Percentiles rank a stretch among this genome's conserved stretches.
phyloP scores from a whole-genome alignment of 208 protist genomes.

The Wallacemonas sp. region DNA sequence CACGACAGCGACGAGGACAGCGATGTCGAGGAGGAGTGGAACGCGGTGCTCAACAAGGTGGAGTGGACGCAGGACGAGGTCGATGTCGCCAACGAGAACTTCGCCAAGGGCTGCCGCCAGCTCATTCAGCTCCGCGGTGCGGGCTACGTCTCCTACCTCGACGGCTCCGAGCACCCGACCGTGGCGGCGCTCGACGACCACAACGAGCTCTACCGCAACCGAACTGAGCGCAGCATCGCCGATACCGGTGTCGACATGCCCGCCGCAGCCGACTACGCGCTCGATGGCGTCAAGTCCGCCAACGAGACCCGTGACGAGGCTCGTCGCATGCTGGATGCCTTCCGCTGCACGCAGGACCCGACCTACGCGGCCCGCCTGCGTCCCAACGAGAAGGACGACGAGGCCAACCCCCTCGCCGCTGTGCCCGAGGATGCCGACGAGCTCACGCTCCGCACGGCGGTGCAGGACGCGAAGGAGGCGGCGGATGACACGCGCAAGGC shows the following conservation, averaged over 20 bases:
- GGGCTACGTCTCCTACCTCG: conserved; percentile 72
- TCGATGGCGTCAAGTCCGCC: conserved; percentile 29
- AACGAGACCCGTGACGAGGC: conserved; percentile 28
- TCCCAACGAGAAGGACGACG: conserved; percentile 39
- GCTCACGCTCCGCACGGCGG: conserved; percentile 23
- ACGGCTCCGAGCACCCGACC: conserved; percentile 53
- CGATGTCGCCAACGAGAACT: conserved; percentile 26
- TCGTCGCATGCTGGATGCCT: conserved; percentile 66
- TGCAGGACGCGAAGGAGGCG: conserved; percentile 31
- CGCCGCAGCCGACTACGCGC: conserved; percentile 38
- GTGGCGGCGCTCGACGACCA: conserved; percentile 35
- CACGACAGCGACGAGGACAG: conserved; percentile 46
- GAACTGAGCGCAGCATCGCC: conserved; percentile 24
- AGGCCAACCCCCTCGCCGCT: conserved; percentile 23
- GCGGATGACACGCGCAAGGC: conserved; percentile 26
- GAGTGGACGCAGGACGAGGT: conserved; percentile 41
- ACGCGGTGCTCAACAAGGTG: conserved; percentile 27
- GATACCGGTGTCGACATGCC: conserved; percentile 39
- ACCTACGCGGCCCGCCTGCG: conserved; percentile 55
- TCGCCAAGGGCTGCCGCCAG: conserved; percentile 38
- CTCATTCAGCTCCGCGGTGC: conserved; percentile 27
- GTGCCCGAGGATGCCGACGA: conserved; percentile 39
- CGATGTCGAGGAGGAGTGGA: conserved; percentile 31
- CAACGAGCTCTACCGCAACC: conserved; percentile 41
- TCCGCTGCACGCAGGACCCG: conserved; percentile 39